Evolutionary conservation across 306 rosid species (phyloP).

Genomic region (Delonix regia): DNA sequence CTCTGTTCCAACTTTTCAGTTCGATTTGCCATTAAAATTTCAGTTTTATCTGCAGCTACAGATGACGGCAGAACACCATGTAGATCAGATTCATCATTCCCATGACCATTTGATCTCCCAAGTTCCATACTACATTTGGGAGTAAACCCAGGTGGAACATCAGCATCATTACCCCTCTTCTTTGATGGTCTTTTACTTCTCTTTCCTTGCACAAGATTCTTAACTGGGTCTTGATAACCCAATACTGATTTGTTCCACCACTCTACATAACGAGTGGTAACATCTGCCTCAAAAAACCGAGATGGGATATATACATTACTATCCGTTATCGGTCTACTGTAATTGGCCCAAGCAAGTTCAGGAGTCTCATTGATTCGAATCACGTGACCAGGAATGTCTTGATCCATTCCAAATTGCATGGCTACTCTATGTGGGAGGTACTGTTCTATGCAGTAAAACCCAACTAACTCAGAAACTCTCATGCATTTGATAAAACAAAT

Average conservation of each 20-base stretch:
- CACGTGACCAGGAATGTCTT: no score
- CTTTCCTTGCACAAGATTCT: neutral
- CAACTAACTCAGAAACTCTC: slow-evolving; percentile 50
- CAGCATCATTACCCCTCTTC: slow-evolving; percentile 19
- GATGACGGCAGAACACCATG: neutral
- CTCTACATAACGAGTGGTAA: slow-evolving; percentile 35
- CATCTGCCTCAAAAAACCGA: slow-evolving; percentile 38
- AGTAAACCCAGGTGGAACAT: neutral
- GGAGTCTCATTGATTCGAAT: neutral
- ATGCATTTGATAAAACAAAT: slow-evolving; percentile 37
- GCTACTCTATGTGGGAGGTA: slow-evolving; percentile 59
- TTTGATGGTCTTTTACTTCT: slow-evolving; percentile 14
- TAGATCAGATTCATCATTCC: neutral
- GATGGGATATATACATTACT: slow-evolving; percentile 44
- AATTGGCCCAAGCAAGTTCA: slow-evolving; percentile 46
- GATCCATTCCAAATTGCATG: no score
- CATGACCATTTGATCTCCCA: neutral
- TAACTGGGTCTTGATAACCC: neutral
- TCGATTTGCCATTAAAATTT: neutral
- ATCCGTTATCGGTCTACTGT: slow-evolving; percentile 23
- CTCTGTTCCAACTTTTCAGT: neutral
- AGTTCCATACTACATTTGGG: neutral
- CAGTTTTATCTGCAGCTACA: neutral
- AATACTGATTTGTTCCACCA: slow-evolving; percentile 34
- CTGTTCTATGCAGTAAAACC: slow-evolving; percentile 34